These are phyloP conservation scores for Carnegiea gigantea DNA, from an alignment of 179 eudicot genomes.

Conservation along the genomic window DNA sequence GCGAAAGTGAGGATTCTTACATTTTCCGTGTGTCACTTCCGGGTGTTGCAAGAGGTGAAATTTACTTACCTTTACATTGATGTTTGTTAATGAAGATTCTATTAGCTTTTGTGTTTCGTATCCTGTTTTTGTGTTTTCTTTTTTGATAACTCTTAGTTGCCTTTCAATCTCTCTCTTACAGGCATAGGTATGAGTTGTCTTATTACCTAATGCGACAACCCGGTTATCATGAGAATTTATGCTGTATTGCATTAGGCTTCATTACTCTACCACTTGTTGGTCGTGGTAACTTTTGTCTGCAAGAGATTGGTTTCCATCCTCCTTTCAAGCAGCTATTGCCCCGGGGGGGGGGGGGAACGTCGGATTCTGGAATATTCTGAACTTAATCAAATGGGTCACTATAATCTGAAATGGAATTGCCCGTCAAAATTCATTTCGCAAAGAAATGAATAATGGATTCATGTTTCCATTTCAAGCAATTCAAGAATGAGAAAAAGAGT, in stretches of 20 bases:
- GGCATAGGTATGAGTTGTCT: not conserved
- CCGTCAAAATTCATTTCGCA: not conserved
- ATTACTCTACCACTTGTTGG: not conserved
- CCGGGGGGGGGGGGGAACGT: not conserved
- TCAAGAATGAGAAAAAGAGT: not conserved
- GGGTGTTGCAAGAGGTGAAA: slow-evolving; percentile 59
- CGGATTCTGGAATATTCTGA: not conserved
- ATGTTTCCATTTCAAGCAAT: not conserved
- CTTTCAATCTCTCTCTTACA: not conserved
- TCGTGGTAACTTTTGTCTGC: not conserved
- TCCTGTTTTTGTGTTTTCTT: too few species aligned
- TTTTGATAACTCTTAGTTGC: not conserved
- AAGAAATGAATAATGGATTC: not conserved
- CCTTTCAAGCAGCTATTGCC: not conserved
- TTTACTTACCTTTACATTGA: slow-evolving; percentile 17
- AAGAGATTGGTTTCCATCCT: not conserved
- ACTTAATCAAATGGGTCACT: not conserved
- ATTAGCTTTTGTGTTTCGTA: not conserved
- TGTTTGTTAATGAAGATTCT: not conserved
- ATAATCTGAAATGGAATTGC: not conserved
- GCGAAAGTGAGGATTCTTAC: slow-evolving; percentile 53
- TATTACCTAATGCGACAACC: not conserved
- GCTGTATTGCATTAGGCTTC: slow-evolving; percentile 1
- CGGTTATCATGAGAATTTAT: not conserved
- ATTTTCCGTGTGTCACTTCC: slow-evolving; percentile 70